Base-by-base conservation (phyloP, 768 basidiomycete genomes). In the Agrocybe pediades region DNA sequence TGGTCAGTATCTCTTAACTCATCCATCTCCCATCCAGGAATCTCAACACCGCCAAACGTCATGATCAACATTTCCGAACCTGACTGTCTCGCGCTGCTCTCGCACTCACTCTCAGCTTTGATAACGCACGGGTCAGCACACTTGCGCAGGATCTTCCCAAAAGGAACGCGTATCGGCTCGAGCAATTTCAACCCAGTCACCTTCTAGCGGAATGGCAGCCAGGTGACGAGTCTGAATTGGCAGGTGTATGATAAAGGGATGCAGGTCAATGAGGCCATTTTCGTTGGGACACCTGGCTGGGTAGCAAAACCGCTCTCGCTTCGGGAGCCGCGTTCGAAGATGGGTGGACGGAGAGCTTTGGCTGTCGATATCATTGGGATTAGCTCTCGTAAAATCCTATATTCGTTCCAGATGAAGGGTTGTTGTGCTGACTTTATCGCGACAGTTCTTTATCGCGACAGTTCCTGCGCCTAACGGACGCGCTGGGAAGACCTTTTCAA, bases 261-360 rank as follows among this genome's bases (percentile, higher is more conserved):
- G 78, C 82, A 83, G 57, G 62, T 87, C 20, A 85, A 86, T 58
- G 86, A 85, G 63, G 85, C 74, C 0, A 74, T 87, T 76, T 87
- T 86, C 60, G 73, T 74, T 0, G 85, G 81, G 0, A 80, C 74
- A 2, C 60, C 67, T 2, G 85, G 84, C 1, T 86, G 81, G 82
- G 76, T 82, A 1, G 64, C 73, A 27, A 83, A 82, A 57, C 83
- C 84, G 40, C 52, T 19, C 49, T 72, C 54, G 49, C 66, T 57
- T 69, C 62, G 27, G 58, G 44, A 58, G 20, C 41, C 61, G 23
- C 23, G 66, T 47, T 65, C 46, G 54, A 49, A 76, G 24, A 69
- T 20, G 15, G 46, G 53, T 3, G 44, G 40, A 16, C 20, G 45
- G 23, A 39, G 47, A 19, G 41, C 26, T 19, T 50, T 53, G 46